These are phyloP conservation scores for Mucor saturninus DNA, from an alignment of 371 early-diverging fungal genomes.

Conservation along the genomic window DNA sequence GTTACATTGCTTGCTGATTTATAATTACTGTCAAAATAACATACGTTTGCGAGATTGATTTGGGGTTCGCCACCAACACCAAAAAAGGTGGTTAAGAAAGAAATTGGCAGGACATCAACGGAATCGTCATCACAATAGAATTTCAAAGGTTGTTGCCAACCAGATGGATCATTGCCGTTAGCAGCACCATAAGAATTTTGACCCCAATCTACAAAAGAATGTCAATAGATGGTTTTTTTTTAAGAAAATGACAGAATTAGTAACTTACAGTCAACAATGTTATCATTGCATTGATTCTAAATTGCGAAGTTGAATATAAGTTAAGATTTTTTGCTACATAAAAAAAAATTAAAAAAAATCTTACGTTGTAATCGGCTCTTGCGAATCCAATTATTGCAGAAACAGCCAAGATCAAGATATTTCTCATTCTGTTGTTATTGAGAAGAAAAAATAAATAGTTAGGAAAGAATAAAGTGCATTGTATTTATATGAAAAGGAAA, in stretches of 20 bases:
- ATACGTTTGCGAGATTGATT: constrained; percentile 69
- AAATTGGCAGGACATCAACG: constrained; percentile 65
- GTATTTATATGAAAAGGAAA: constrained; percentile 7
- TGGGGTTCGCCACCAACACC: constrained; percentile 47
- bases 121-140: constrained; percentile 67
- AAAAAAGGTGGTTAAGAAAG: constrained; percentile 72
- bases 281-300: constrained; percentile 49
- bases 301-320: background rate
- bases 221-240: background rate
- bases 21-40: background rate
- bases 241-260: no score
- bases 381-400: constrained; percentile 14
- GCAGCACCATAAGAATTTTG: constrained; percentile 59
- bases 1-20: background rate
- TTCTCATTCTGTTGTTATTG: constrained; percentile 8
- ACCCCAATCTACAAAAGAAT: constrained; percentile 48
- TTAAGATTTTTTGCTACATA: background rate
- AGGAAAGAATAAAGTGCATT: background rate
- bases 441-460: constrained; percentile 6
- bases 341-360: background rate
- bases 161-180: constrained; percentile 29
- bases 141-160: constrained; percentile 57
- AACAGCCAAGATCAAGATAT: constrained; percentile 9
- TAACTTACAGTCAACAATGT: constrained; percentile 48
- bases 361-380: constrained; percentile 24